These are phyloP conservation scores for Toxicodendron radicans DNA, from an alignment of 345 rosid species.

Conservation along the genomic window DNA sequence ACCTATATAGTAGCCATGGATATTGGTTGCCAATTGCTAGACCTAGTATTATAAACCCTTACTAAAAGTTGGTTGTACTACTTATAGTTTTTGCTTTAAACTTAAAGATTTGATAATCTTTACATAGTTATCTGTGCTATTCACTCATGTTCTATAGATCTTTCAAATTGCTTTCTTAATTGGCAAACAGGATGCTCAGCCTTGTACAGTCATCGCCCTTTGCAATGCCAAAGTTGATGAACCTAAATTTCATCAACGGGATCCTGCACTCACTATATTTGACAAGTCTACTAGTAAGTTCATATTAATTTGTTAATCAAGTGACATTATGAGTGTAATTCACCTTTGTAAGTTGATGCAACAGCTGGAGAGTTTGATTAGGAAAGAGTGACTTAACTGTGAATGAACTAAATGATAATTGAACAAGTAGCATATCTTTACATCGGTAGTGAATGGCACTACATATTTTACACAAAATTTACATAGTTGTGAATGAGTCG, in stretches of 20 bases:
- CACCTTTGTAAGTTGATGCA: not conserved
- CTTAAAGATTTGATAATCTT: not conserved
- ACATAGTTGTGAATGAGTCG: too few relatives aligned
- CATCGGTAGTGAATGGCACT: too few relatives aligned
- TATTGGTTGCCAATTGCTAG: slow-evolving; percentile 3
- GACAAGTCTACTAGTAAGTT: slow-evolving; percentile 45
- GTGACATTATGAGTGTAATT: not conserved
- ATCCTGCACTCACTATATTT: slow-evolving; percentile 34
- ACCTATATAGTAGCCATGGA: not conserved
- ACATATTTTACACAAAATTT: too few relatives aligned
- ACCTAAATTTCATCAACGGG: slow-evolving; percentile 40
- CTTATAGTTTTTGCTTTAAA: slow-evolving; percentile 6
- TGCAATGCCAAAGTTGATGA: slow-evolving; percentile 54
- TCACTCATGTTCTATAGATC: not conserved
- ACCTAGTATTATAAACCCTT: slow-evolving; percentile 13
- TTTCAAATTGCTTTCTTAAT: slow-evolving; percentile 14
- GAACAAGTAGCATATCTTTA: not conserved
- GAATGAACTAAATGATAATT: not conserved
- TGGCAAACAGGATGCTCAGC: slow-evolving; percentile 44
- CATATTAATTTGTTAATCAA: not conserved
- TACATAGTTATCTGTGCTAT: not conserved
- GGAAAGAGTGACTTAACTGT: not conserved
- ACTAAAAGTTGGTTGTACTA: not conserved
- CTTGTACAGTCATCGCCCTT: slow-evolving; percentile 39
- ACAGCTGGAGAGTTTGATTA: not conserved